Evolutionary conservation across 768 basidiomycete species (phyloP), one percentile per base, ranked within the genome.

Genomic region (Kwoniella mangroviensis): DNA sequence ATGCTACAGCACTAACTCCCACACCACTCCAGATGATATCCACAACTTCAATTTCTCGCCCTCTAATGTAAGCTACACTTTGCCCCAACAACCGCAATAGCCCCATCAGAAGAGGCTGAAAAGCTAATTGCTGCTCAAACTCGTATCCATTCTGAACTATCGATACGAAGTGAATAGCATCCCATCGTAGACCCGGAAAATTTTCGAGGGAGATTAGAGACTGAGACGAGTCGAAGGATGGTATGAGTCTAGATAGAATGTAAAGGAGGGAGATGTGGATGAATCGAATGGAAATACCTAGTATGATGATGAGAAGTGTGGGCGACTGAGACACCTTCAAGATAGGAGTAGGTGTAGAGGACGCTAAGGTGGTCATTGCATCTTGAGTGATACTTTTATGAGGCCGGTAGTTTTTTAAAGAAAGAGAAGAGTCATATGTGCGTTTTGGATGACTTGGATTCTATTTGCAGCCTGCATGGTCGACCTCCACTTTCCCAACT

Each of bases 111-210:
- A 88, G 92, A 2, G 92, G 91, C 71, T 93, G 87, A 82, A 93
- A 98, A 0, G 96, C 96, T 87, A 91, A 92, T 73, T 92, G 86
- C 75, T 96, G 87, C 79, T 98, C 96, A 79, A 88, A 89, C 0
- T 71, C 70, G 73, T 90, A 87, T 10, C 88, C 86, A 12, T 87
- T 69, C 28, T 85, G 76, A 0, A 93, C 92, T 63, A 93, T 88
- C 75, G 87, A 86, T 6, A 85, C 74, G 81, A 94, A 98, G 83
- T 97, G 90, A 73, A 98, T 87, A 2, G 86, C 86, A 79, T 98
- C 96, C 97, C 96, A 99, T 74, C 94, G 88, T 11, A 94, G 84
- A 2, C 89, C 79, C 1, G 85, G 56, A 13, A 54, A 40, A 22
- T 41, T 22, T 21, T 28, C 15, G 3, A 17, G 21, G 17, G 43